phyloP scores from a whole-genome alignment of 1,284 basidiomycete species.

The Sanghuangporus baumii region DNA sequence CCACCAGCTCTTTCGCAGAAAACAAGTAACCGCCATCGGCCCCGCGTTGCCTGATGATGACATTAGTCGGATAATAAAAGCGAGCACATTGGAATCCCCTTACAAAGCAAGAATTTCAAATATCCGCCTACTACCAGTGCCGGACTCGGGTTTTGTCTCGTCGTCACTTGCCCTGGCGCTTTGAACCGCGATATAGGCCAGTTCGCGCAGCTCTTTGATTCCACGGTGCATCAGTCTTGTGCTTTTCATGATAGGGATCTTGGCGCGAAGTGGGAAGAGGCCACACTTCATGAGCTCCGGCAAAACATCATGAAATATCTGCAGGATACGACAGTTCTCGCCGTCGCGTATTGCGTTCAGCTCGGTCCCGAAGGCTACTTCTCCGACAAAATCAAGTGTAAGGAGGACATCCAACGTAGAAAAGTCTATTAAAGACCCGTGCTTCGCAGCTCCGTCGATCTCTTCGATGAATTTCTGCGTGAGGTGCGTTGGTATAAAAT shows the following conservation, averaged over 20 bases:
- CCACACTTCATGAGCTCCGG: background rate
- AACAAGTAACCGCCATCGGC: background rate
- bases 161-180: background rate
- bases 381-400: background rate
- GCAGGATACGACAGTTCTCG: background rate
- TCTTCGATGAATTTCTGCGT: background rate
- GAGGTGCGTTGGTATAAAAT: background rate
- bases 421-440: background rate
- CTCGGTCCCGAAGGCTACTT: background rate
- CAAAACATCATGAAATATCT: background rate
- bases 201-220: background rate
- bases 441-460: background rate
- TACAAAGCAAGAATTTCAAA: background rate
- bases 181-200: background rate
- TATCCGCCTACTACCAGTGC: background rate
- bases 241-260: background rate
- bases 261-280: background rate
- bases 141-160: background rate
- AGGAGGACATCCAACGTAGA: background rate
- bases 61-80: background rate
- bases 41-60: background rate
- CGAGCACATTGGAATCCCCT: background rate
- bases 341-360: background rate
- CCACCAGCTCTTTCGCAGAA: background rate
- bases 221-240: background rate